Percentiles rank a stretch among this genome's conserved stretches.
Evolutionary conservation across 2,329 filamentous ascomycete genomes (phyloP).

Genomic region (Fusarium musae): DNA sequence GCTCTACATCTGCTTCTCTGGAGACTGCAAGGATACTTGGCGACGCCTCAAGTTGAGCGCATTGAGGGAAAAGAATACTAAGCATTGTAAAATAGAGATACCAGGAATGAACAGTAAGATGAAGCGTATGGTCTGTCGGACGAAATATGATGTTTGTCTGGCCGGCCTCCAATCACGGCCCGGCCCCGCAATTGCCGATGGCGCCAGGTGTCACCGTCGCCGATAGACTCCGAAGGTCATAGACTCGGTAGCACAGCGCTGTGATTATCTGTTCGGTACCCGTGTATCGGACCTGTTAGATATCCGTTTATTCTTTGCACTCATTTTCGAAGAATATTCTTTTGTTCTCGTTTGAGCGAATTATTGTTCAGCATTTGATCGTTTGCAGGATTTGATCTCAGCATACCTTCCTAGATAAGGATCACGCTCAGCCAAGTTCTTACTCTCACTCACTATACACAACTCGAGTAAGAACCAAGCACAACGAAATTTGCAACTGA

Average conservation of each 20-base stretch:
- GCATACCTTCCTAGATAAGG: neutral
- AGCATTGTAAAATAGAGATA: neutral
- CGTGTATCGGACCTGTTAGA: neutral
- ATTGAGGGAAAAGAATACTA: neutral
- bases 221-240: slow-evolving; percentile 7
- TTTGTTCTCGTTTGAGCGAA: slow-evolving; percentile 26
- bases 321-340: neutral
- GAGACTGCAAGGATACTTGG: slow-evolving; percentile 68
- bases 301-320: neutral
- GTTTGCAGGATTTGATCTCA: slow-evolving; percentile 3
- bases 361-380: slow-evolving; percentile 15
- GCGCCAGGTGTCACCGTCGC: slow-evolving; percentile 12
- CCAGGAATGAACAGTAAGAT: neutral
- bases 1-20: slow-evolving; percentile 64
- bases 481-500: neutral
- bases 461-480: neutral
- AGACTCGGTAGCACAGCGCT: neutral
- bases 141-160: neutral
- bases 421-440: neutral
- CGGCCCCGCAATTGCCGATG: slow-evolving; percentile 17
- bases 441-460: neutral
- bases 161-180: slow-evolving; percentile 6
- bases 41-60: slow-evolving; percentile 10
- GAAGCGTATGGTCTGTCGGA: neutral
- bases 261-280: neutral